A percentile compares a stretch with the other conserved stretches of the same genome.
Evolutionary conservation across 257 asterid species (phyloP).

Genomic region (Nicotiana tabacum): DNA sequence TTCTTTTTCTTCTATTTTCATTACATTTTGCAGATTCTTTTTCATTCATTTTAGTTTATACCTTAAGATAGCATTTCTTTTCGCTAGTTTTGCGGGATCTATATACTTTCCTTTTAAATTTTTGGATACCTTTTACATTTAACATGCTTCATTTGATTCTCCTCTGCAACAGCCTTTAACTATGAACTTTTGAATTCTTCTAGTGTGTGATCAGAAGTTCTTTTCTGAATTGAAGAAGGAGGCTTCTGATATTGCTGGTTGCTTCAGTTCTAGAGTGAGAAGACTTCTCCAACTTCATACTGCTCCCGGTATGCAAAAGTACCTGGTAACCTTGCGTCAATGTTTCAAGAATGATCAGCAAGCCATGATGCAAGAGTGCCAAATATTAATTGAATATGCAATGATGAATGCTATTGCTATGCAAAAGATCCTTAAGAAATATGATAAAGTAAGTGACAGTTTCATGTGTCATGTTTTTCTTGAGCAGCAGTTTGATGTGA

Average conservation of each 20-base stretch:
- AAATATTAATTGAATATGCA: conserved; percentile 58
- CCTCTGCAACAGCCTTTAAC: not conserved
- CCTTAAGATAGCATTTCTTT: not conserved
- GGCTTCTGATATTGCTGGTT: conserved; percentile 72
- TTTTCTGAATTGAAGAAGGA: conserved; percentile 75
- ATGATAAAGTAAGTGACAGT: conserved; percentile 56
- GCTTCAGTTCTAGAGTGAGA: conserved; percentile 73
- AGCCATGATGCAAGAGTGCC: conserved; percentile 57
- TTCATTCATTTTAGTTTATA: not conserved
- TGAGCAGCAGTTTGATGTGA: not conserved
- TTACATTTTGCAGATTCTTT: not conserved
- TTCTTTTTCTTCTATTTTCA: not conserved
- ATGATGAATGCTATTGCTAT: conserved; percentile 81
- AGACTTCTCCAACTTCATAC: conserved; percentile 67
- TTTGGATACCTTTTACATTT: not conserved
- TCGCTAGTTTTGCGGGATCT: not conserved
- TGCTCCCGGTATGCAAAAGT: conserved; percentile 47
- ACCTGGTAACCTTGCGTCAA: conserved; percentile 33
- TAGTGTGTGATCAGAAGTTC: conserved; percentile 82
- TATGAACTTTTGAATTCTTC: conserved; percentile 11
- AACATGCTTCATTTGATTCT: not conserved
- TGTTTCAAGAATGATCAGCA: conserved; percentile 56
- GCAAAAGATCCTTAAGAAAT: conserved; percentile 87
- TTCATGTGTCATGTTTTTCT: not conserved
- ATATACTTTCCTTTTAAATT: not conserved